Evolutionary conservation across 257 asterid genomes (phyloP).

Genomic region (Jacaranda copaia): DNA sequence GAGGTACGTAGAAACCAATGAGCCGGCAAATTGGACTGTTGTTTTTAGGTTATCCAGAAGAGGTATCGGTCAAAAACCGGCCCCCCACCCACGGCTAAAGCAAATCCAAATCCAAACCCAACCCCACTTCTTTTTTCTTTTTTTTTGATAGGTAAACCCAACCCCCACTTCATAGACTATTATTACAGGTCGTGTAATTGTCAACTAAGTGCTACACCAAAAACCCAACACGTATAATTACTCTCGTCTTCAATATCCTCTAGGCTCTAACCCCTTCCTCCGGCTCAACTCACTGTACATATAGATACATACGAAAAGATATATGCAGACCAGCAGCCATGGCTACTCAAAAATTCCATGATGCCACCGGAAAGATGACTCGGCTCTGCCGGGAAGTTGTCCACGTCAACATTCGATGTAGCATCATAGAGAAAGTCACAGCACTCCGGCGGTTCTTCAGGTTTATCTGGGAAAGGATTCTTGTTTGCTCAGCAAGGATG

Average conservation of each 20-base stretch:
- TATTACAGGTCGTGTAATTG: conserved; percentile 15
- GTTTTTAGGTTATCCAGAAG: conserved; percentile 7
- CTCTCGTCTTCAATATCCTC: background rate
- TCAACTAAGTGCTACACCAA: conserved; percentile 23
- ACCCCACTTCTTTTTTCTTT: background rate
- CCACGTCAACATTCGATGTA: conserved; percentile 71
- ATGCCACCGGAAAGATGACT: conserved; percentile 65
- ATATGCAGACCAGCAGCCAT: conserved; percentile 18
- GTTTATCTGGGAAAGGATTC: conserved; percentile 66
- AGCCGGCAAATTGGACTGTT: conserved; percentile 62
- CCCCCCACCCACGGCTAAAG: background rate
- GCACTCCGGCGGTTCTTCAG: conserved; percentile 57
- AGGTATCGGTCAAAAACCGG: conserved; percentile 30
- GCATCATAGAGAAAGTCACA: conserved; percentile 58
- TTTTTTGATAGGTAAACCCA: background rate
- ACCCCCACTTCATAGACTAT: background rate
- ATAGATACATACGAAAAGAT: background rate
- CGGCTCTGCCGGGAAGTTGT: conserved; percentile 66
- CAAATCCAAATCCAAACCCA: background rate
- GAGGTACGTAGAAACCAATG: conserved; percentile 38
- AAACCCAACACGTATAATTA: conserved; percentile 7
- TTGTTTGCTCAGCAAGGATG: conserved; percentile 64
- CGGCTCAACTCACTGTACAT: background rate
- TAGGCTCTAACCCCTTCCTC: too few species aligned
- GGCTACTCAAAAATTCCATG: conserved; percentile 54